Evolutionary conservation across 2,329 filamentous ascomycete genomes (phyloP), one percentile per base, ranked within the genome.

Genomic region (Parastagonospora nodorum): DNA sequence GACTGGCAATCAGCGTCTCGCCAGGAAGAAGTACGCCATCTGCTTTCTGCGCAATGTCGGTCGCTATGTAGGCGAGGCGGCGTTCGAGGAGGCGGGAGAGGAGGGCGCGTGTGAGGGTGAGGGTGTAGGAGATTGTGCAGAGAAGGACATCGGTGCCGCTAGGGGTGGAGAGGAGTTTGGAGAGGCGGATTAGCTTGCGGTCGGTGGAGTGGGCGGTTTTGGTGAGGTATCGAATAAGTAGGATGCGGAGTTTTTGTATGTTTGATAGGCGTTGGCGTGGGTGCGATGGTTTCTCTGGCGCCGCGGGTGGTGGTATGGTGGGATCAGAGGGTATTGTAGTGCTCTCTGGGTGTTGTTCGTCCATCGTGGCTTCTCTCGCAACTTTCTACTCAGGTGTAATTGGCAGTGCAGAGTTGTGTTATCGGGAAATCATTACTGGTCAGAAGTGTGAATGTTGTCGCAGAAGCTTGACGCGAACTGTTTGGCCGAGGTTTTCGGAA

Each of bases 111-210:
- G 77, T 48, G 51, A 80, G 69, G 15, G 69, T 69, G 27, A 79
- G 71, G 38, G 74, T 77, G 69, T 78, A 80, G 59, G 63, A 66
- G 11, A 75, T 61, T 8, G 77, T 79, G 61, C 70, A 72, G 43
- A 79, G 73, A 44, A 74, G 64, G 27, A 68, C 64, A 56, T 79
- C 75, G 44, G 71, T 72, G 55, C 74, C 73, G 14, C 63, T 45
- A 14, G 76, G 70, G 16, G 72, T 75, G 39, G 74, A 75, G 46
- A 80, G 63, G 35, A 77, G 61, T 40, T 55, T 58, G 4, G 67
- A 59, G 37, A 76, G 64, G 55, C 68, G 72, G 45, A 65, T 44
- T 29, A 76, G 57, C 15, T 52, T 64, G 44, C 50, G 53, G 61
- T 77, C 74, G 35, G 68, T 63, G 9, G 55, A 51, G 48, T 38